Evolutionary conservation across 345 rosid genomes (phyloP).

Genomic region (Turnera subulata): DNA sequence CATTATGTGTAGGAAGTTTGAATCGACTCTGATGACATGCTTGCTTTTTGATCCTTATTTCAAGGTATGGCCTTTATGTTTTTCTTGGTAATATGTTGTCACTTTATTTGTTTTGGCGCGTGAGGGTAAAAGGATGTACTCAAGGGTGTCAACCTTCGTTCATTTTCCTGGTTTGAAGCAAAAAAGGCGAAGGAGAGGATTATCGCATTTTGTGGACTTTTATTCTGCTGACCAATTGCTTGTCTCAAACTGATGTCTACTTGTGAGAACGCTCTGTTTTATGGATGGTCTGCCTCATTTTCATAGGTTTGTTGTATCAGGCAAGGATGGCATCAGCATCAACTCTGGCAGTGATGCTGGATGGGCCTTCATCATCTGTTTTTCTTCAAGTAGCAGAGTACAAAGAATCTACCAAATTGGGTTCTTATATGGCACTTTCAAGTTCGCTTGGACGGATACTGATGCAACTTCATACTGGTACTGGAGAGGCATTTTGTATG

Average conservation of each 20-base stretch:
- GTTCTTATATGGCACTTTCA: slow-evolving; percentile 79
- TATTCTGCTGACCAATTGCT: too few species aligned
- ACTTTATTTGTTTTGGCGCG: neutral
- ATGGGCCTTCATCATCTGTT: slow-evolving; percentile 74
- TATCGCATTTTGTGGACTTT: too few species aligned
- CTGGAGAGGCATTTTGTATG: slow-evolving; percentile 18
- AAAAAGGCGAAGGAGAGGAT: neutral
- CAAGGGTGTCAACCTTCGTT: neutral
- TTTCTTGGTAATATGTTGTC: neutral
- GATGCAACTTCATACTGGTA: slow-evolving; percentile 92
- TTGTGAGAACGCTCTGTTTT: too few species aligned
- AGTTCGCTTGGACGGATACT: slow-evolving; percentile 79
- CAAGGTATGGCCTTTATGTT: slow-evolving; percentile 52
- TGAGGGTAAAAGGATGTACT: neutral
- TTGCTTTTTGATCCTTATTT: slow-evolving; percentile 78
- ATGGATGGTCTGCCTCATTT: slow-evolving; percentile 18
- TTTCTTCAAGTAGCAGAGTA: slow-evolving; percentile 92
- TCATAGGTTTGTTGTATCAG: slow-evolving; percentile 39
- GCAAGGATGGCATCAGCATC: slow-evolving; percentile 78
- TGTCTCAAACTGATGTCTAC: too few species aligned
- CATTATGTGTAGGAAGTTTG: slow-evolving; percentile 58
- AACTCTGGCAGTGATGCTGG: slow-evolving; percentile 72
- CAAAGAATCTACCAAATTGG: slow-evolving; percentile 63
- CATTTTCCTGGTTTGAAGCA: neutral
- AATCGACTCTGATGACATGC: slow-evolving; percentile 80